Evolutionary conservation across 768 basidiomycete species (phyloP), one percentile per base, ranked within the genome.

Genomic region (Collybiopsis confluens): DNA sequence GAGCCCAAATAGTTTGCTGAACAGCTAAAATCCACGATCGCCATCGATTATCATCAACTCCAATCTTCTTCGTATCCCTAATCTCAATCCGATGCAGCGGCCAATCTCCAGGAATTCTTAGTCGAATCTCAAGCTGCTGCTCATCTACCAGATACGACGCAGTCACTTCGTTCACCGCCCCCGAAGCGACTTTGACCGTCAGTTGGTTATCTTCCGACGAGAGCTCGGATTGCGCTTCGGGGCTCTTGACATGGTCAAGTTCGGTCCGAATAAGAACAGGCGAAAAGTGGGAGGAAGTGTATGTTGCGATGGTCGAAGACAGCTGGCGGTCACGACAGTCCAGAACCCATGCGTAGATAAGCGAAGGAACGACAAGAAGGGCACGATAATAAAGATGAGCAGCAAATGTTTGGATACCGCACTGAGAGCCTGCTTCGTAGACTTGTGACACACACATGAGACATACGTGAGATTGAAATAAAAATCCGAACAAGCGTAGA

Each of bases 1-100:
- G 87, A 15, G 87, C 83, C 73, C 87, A 92, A 44, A 95, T 83
- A 26, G 87, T 85, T 70, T 96, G 94, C 65, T 95, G 92, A 33
- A 98, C 87, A 15, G 85, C 91, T 21, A 98, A 75, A 52, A 96
- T 76, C 97, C 96, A 99, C 1, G 88, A 88, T 58, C 94, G 77
- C 96, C 95, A 98, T 56, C 82, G 82, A 56, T 83, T 85, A 63
- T 96, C 94, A 16, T 88, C 82, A 6, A 98, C 92, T 4, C 93
- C 97, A 8, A 97, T 85, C 58, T 82, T 77, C 64, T 85, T 84
- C 36, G 86, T 74, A 57, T 95, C 95, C 62, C 82, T 81, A n/a
- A 98, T 83, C 61, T 95, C 94, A 24, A 98, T 87, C 41, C 78
- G 79, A 58, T 86, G 86, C 33, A 99, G 72, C 0, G 97, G 97